A percentile compares a stretch with the other conserved stretches of the same genome.
Evolutionary conservation across 352 stramenopile species (phyloP).

Genomic region (Phytophthora constricta): DNA sequence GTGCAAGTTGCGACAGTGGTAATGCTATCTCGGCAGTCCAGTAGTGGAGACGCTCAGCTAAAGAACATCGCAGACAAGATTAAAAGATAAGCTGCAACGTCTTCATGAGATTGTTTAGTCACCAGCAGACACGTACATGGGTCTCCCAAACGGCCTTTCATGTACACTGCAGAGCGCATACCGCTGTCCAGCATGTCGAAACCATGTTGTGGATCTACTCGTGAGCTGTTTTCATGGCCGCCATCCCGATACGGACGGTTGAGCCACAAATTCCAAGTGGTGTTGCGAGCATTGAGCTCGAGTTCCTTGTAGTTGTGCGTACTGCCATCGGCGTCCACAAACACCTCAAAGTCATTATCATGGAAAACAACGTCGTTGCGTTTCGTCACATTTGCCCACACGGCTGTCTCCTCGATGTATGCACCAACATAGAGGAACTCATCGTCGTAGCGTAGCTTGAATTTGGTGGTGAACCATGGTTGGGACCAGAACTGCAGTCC

Average conservation of each 20-base stretch:
- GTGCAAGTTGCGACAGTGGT: conserved; percentile 61
- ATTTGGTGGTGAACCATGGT: conserved; percentile 74
- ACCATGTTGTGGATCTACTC: conserved; percentile 63
- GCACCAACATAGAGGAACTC: conserved; percentile 75
- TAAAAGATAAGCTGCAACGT: background rate
- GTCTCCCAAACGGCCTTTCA: conserved; percentile 72
- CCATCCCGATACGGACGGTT: conserved; percentile 87
- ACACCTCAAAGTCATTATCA: conserved; percentile 94
- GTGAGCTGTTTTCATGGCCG: conserved; percentile 83
- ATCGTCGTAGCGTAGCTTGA: conserved; percentile 81
- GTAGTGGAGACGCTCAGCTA: conserved; percentile 57
- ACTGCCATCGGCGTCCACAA: conserved; percentile 79
- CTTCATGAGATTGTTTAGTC: background rate
- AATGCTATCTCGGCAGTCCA: conserved; percentile 88
- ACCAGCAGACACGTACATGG: conserved; percentile 31
- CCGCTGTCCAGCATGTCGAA: conserved; percentile 74
- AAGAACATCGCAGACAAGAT: background rate
- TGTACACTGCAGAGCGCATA: conserved; percentile 54
- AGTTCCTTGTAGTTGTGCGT: conserved; percentile 93
- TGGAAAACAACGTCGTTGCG: conserved; percentile 79
- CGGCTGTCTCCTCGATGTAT: conserved; percentile 63
- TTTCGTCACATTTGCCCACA: conserved; percentile 75
- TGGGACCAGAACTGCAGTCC: conserved; percentile 61
- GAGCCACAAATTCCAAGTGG: conserved; percentile 90
- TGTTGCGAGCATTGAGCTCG: conserved; percentile 89